Base-by-base conservation (phyloP, 2,329 filamentous ascomycete genomes). In the Trichoderma sp. region DNA sequence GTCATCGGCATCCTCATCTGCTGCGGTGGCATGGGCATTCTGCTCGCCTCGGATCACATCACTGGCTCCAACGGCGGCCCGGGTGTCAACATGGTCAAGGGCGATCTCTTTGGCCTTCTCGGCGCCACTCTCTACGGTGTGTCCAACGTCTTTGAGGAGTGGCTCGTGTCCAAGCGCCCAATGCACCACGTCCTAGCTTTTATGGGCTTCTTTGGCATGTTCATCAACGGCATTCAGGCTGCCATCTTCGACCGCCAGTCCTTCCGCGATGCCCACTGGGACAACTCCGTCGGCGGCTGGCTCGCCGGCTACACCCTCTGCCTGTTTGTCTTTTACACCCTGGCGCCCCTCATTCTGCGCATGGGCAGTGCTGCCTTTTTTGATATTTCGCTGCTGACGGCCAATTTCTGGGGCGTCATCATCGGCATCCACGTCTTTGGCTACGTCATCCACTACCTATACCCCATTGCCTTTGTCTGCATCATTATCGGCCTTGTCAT, bases 381-480 rank as follows among this genome's bases (percentile, higher is more conserved):
- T 84, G 97, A 99, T 80, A 97, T 98, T 75, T 94, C 91, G 8
- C 83, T 99, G 71, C 84, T 99, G 69, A 98, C 95, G 2, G 92
- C 90, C 73, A 97, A 97, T 81, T 98, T 98, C 82, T 99, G 95
- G 95, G 94, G 93, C 71, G 91, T 97, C 70, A 91, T 96, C 72
- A 94, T 99, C 73, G 95, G 95, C 59, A 88, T 96, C 72, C 86
- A 90, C 76, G 92, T 98, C 58, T 97, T 99, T 75, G 88, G 90
- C 53, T 87, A 91, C 73, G 80, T 80, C 48, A 88, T 99, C 68
- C 92, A 97, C 81, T 97, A 88, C 84, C 85, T 97, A 81, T 99
- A 99, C 80, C 94, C 95, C 5, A 92, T 97, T 76, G 94, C 95
- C 13, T 99, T 99, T 78, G 92, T 97, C 10, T 84, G 94, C 72